A percentile compares a stretch with the other conserved stretches of the same genome.
phyloP scores from a whole-genome alignment of 257 asterid genomes.

The Jasminum sambac region DNA sequence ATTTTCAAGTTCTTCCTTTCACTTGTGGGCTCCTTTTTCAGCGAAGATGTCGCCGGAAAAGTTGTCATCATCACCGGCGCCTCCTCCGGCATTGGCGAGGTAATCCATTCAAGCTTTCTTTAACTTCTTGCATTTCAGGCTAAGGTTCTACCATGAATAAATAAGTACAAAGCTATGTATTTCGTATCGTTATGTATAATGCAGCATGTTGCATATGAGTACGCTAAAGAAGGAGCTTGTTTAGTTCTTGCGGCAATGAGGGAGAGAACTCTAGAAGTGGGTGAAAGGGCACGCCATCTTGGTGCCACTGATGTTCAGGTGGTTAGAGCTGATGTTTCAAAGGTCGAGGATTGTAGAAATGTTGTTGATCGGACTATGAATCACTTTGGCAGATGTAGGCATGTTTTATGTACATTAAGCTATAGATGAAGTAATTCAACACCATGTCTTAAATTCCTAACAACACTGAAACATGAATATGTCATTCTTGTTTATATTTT shows the following conservation, averaged over 20 bases:
- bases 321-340: conserved; percentile 47
- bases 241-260: conserved; percentile 59
- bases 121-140: background rate
- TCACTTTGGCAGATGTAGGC: conserved; percentile 53
- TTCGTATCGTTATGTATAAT: background rate
- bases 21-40: conserved; percentile 42
- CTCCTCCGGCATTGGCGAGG: conserved; percentile 95
- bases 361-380: conserved; percentile 53
- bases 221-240: conserved; percentile 64
- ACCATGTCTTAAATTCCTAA: background rate
- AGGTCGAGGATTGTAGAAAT: conserved; percentile 53
- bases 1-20: conserved; percentile 62
- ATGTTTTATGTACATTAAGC: background rate
- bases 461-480: background rate
- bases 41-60: conserved; percentile 67
- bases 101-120: conserved; percentile 8
- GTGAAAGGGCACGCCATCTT: conserved; percentile 45
- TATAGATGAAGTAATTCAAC: background rate
- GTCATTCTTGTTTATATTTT: background rate
- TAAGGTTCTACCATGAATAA: background rate
- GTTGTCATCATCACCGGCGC: conserved; percentile 86
- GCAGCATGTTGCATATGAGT: conserved; percentile 66
- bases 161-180: background rate
- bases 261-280: conserved; percentile 52
- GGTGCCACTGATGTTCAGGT: conserved; percentile 54